Evolutionary conservation across 148 eudicot species (phyloP).

Genomic region (Arctostaphylos glauca): DNA sequence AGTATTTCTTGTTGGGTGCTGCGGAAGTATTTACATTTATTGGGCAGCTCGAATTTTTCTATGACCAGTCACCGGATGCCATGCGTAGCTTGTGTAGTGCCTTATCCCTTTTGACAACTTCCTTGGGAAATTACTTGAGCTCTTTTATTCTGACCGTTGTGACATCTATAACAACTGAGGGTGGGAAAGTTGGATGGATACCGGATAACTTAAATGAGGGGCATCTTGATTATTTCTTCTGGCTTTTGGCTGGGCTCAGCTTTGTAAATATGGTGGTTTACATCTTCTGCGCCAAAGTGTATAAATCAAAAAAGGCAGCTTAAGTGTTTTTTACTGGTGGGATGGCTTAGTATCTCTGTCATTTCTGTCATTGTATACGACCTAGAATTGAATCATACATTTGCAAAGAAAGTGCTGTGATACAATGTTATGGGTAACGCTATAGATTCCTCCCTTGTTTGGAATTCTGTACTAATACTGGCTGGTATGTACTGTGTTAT

Average conservation of each 20-base stretch:
- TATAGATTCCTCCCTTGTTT: background rate
- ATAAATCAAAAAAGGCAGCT: constrained; percentile 38
- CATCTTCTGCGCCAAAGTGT: constrained; percentile 38
- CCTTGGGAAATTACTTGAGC: constrained; percentile 56
- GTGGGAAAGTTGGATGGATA: constrained; percentile 48
- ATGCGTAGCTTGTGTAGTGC: constrained; percentile 59
- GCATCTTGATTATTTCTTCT: constrained; percentile 53
- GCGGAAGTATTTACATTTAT: constrained; percentile 47
- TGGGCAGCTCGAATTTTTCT: constrained; percentile 58
- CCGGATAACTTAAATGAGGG: constrained; percentile 52
- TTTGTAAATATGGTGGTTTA: constrained; percentile 41
- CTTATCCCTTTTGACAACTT: constrained; percentile 35
- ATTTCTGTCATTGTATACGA: background rate
- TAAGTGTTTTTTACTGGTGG: background rate
- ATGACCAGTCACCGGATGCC: constrained; percentile 56
- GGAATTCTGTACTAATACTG: too few species aligned
- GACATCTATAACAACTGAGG: constrained; percentile 34
- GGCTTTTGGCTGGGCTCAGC: constrained; percentile 57
- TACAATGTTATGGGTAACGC: background rate
- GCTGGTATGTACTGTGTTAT: background rate
- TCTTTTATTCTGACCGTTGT: constrained; percentile 49
- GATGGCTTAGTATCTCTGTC: background rate
- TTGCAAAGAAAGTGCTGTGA: background rate
- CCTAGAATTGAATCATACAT: background rate
- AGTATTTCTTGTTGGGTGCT: constrained; percentile 49